A percentile compares a stretch with the other conserved stretches of the same genome.
Conservation (phyloP, 148 eudicot species). For the Beta vulgaris region DNA sequence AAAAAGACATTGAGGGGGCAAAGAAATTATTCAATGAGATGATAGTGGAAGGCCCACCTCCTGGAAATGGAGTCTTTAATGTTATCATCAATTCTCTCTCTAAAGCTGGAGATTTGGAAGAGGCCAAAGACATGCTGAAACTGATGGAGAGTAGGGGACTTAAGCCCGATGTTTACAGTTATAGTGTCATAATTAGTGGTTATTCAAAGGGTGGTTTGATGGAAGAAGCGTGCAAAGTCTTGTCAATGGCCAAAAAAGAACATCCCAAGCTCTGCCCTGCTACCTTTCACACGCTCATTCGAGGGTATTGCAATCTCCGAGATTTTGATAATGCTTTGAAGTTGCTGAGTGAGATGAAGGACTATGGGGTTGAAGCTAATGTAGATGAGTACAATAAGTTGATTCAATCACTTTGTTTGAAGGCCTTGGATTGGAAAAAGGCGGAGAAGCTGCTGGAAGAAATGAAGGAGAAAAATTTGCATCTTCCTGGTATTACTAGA, state of each 20-base stretch:
- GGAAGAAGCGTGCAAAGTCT: conserved; percentile 72
- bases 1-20: conserved; percentile 54
- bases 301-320: conserved; percentile 80
- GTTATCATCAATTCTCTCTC: conserved; percentile 48
- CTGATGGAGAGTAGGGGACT: conserved; percentile 76
- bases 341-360: conserved; percentile 66
- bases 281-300: conserved; percentile 66
- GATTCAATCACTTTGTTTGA: conserved; percentile 82
- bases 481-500: conserved; percentile 62
- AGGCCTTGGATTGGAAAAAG: conserved; percentile 80
- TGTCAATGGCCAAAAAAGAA: conserved; percentile 61
- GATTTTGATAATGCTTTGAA: conserved; percentile 69
- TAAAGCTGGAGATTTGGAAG: conserved; percentile 63
- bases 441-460: conserved; percentile 69
- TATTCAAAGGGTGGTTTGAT: conserved; percentile 65
- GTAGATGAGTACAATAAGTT: conserved; percentile 80
- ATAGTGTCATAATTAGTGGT: conserved; percentile 78
- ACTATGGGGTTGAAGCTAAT: conserved; percentile 61
- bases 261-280: conserved; percentile 64
- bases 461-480: conserved; percentile 63
- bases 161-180: conserved; percentile 81
- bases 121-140: conserved; percentile 51
- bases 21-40: conserved; percentile 59
- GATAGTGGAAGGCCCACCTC: conserved; percentile 84
- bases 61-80: conserved; percentile 77